Percentiles rank a stretch among this genome's conserved stretches.
Evolutionary conservation across 1,284 basidiomycete genomes (phyloP).

Genomic region (Boletus semigastroideus): DNA sequence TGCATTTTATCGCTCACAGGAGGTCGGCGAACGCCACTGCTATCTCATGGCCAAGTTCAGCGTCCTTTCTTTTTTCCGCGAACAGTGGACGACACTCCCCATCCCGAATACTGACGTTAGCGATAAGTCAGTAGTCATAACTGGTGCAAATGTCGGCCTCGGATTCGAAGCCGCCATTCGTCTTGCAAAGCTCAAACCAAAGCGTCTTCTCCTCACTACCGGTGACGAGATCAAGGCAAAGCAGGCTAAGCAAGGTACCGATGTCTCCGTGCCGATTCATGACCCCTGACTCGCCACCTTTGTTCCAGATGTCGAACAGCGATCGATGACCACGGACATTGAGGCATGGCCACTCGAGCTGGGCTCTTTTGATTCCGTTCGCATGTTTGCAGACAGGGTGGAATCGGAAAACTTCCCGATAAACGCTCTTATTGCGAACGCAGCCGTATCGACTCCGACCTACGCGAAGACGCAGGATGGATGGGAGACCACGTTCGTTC

Average conservation of each 20-base stretch:
- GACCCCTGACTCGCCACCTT: neutral
- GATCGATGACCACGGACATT: constrained; percentile 18
- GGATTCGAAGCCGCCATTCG: constrained; percentile 35
- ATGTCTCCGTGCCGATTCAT: neutral
- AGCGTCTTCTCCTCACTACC: constrained; percentile 29
- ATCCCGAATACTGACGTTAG: constrained; percentile 26
- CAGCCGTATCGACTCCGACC: constrained; percentile 14
- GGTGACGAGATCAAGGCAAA: constrained; percentile 27
- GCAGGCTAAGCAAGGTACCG: constrained; percentile 22
- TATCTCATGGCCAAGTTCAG: constrained; percentile 25
- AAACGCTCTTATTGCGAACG: constrained; percentile 29
- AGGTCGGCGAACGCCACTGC: neutral
- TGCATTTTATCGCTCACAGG: no score
- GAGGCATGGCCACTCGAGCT: constrained; percentile 28
- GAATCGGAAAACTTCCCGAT: constrained; percentile 18
- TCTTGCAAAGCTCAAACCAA: constrained; percentile 29
- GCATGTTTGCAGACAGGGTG: constrained; percentile 27
- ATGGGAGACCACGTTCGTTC: constrained; percentile 31
- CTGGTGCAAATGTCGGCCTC: constrained; percentile 33
- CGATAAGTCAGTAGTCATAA: constrained; percentile 31
- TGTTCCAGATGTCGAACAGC: constrained; percentile 22
- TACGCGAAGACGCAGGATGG: constrained; percentile 30
- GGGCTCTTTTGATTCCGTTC: constrained; percentile 32
- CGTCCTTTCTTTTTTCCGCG: constrained; percentile 15
- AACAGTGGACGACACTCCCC: constrained; percentile 29